phyloP scores from a whole-genome alignment of 768 basidiomycete genomes.

The Xerocomellus amylosporus region DNA sequence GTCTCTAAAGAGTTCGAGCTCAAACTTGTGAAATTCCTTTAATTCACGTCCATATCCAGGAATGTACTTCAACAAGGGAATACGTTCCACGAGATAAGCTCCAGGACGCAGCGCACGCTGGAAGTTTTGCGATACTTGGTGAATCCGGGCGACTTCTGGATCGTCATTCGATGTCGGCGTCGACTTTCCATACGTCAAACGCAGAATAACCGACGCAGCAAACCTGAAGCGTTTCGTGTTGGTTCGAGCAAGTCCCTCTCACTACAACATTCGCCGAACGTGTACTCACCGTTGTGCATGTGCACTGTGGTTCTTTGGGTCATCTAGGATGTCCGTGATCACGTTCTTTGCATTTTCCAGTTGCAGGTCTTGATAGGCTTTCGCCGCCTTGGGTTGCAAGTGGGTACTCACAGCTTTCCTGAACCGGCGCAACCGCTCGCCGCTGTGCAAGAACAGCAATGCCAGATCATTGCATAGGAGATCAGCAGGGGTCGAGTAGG shows the following conservation, averaged over 20 bases:
- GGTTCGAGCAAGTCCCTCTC: background rate
- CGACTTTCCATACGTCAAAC: slow-evolving; percentile 25
- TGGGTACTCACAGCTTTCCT: slow-evolving; percentile 51
- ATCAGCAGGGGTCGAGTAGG: slow-evolving; percentile 49
- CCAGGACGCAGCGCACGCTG: slow-evolving; percentile 31
- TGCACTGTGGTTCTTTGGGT: slow-evolving; percentile 36
- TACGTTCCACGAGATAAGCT: slow-evolving; percentile 33
- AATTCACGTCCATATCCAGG: slow-evolving; percentile 58
- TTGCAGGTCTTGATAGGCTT: slow-evolving; percentile 43
- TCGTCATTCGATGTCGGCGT: slow-evolving; percentile 21
- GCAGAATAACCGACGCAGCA: slow-evolving; percentile 22
- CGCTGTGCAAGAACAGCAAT: slow-evolving; percentile 34
- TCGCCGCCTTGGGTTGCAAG: slow-evolving; percentile 46
- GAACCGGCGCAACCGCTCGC: slow-evolving; percentile 55
- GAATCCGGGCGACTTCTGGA: slow-evolving; percentile 20
- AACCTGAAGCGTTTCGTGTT: slow-evolving; percentile 16
- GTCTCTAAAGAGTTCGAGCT: slow-evolving; percentile 46
- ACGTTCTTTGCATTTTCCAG: slow-evolving; percentile 30
- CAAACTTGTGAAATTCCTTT: slow-evolving; percentile 48
- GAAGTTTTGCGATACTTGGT: slow-evolving; percentile 21
- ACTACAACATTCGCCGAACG: too few relatives aligned
- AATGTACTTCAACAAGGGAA: slow-evolving; percentile 40
- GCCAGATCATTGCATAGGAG: slow-evolving; percentile 47
- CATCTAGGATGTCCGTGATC: slow-evolving; percentile 30
- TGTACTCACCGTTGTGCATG: slow-evolving; percentile 46